Conservation (phyloP, 1,284 basidiomycete genomes). For the Exsudoporus floridanus region DNA sequence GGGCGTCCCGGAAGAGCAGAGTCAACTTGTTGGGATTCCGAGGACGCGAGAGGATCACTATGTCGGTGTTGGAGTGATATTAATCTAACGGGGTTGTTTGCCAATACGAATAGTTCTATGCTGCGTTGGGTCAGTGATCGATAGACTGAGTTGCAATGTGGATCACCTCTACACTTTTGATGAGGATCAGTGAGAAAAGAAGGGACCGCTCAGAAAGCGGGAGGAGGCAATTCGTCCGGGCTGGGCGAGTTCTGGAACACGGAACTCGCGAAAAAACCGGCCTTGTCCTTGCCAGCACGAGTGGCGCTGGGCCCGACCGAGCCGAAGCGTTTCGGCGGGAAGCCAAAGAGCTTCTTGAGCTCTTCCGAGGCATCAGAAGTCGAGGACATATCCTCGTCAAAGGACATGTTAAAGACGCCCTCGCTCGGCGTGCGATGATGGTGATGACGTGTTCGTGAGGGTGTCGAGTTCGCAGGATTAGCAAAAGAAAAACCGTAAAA, state of each 20-base stretch:
- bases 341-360: constrained; percentile 38
- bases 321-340: constrained; percentile 34
- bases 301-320: constrained; percentile 28
- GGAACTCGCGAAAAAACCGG: constrained; percentile 69
- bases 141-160: fast-evolving
- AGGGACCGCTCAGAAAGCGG: constrained; percentile 49
- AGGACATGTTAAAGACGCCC: constrained; percentile 65
- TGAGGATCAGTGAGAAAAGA: constrained; percentile 27
- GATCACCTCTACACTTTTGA: constrained; percentile 44
- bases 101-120: constrained; percentile 33
- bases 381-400: constrained; percentile 59
- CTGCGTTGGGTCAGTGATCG: constrained; percentile 5
- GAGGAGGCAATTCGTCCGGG: constrained; percentile 71
- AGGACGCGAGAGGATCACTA: constrained; percentile 19
- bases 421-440: constrained; percentile 64
- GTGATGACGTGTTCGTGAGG: constrained; percentile 37
- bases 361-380: constrained; percentile 43
- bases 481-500: constrained; percentile 43
- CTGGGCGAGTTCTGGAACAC: constrained; percentile 79
- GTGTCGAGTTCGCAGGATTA: constrained; percentile 28
- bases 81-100: constrained; percentile 37
- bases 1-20: constrained; percentile 20
- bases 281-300: constrained; percentile 33
- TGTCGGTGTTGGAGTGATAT: constrained; percentile 32
- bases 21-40: constrained; percentile 13